A percentile compares a stretch with the other conserved stretches of the same genome.
phyloP scores from a whole-genome alignment of 192 early-diverging fungal species.

The Backusella psychrophila region DNA sequence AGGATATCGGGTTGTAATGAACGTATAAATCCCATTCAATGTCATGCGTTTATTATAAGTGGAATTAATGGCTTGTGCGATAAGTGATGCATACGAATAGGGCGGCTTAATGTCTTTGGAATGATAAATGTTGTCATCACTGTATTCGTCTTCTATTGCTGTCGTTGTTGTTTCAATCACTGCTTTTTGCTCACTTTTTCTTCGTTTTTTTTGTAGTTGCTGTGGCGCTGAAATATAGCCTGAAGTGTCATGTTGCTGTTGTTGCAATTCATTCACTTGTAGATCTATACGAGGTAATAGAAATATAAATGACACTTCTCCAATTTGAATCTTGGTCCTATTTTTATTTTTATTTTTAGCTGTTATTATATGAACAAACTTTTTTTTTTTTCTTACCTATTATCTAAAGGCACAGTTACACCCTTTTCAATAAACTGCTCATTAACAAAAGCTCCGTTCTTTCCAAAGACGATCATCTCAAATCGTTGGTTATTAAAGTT shows the following conservation, averaged over 20 bases:
- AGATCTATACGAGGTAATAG: slow-evolving; percentile 61
- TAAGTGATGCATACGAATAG: slow-evolving; percentile 88
- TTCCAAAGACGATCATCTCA: slow-evolving; percentile 84
- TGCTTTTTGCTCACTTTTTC: background rate
- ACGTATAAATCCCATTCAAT: slow-evolving; percentile 90
- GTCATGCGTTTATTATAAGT: slow-evolving; percentile 71
- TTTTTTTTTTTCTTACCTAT: slow-evolving; percentile 41
- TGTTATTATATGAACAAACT: background rate
- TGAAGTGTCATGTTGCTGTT: slow-evolving; percentile 7
- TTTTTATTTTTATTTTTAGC: background rate
- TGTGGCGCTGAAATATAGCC: slow-evolving; percentile 25
- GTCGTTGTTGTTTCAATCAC: background rate
- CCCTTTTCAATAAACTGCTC: slow-evolving; percentile 72
- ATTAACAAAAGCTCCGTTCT: slow-evolving; percentile 86
- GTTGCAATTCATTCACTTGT: slow-evolving; percentile 20
- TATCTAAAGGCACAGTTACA: slow-evolving; percentile 57
- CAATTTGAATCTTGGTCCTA: slow-evolving; percentile 78
- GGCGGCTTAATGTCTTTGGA: slow-evolving; percentile 66
- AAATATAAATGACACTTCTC: slow-evolving; percentile 77
- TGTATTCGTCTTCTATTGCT: background rate
- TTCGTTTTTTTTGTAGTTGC: slow-evolving; percentile 17
- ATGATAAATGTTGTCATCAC: background rate
- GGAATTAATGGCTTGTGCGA: slow-evolving; percentile 87
- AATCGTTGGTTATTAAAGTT: slow-evolving; percentile 80
- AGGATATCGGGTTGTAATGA: slow-evolving; percentile 79